A percentile compares a stretch with the other conserved stretches of the same genome.
Evolutionary conservation across 225 moss, liverwort and hornwort genomes (phyloP).

Genomic region (Anthoceros angustus): DNA sequence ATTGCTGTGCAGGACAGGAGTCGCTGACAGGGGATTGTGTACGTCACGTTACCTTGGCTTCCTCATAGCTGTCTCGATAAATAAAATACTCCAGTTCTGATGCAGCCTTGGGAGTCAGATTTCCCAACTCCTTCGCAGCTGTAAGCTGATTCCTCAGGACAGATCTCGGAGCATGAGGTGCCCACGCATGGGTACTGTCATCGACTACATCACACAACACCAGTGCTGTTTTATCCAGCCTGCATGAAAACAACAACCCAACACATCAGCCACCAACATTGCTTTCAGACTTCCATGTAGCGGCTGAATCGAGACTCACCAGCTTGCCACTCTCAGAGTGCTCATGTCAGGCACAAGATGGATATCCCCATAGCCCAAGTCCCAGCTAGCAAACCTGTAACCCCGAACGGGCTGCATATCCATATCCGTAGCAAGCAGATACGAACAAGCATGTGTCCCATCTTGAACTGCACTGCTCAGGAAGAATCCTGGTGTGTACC

Average conservation of each 20-base stretch:
- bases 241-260: conserved; percentile 5
- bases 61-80: conserved; percentile 58
- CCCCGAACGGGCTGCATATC: conserved; percentile 95
- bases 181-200: conserved; percentile 50
- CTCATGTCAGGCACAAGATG: conserved; percentile 79
- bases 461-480: conserved; percentile 74
- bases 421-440: conserved; percentile 90
- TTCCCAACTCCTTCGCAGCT: conserved; percentile 34
- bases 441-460: conserved; percentile 91
- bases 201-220: conserved; percentile 87
- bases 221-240: conserved; percentile 73
- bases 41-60: conserved; percentile 34
- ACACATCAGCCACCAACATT: neutral
- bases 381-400: conserved; percentile 88
- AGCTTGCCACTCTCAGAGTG: conserved; percentile 75
- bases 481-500: conserved; percentile 65
- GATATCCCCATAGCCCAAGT: conserved; percentile 91
- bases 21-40: neutral
- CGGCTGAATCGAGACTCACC: conserved; percentile 19
- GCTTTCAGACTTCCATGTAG: neutral
- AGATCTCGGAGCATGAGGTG: conserved; percentile 90
- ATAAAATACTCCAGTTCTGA: conserved; percentile 88
- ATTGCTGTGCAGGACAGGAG: neutral
- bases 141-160: conserved; percentile 52
- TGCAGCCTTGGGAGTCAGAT: conserved; percentile 67